Conservation (phyloP, 2,329 filamentous ascomycete genomes). For the Apiospora malaysiana region DNA sequence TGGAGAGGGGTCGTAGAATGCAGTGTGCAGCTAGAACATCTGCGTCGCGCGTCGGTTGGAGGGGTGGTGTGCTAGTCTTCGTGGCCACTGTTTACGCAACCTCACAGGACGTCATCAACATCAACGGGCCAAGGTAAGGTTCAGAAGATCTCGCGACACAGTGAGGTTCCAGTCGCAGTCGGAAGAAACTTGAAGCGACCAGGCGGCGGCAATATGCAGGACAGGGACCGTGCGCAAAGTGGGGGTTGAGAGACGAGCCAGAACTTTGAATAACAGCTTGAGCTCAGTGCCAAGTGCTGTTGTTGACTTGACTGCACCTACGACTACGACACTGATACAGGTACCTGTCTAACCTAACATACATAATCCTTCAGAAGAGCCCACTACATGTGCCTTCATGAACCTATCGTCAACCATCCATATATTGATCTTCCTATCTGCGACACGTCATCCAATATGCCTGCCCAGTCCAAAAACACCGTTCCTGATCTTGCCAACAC, state of each 20-base stretch:
- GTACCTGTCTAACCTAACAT: too few species aligned
- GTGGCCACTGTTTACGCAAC: constrained; percentile 15
- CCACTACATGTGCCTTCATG: too few species aligned
- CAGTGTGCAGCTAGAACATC: constrained; percentile 12
- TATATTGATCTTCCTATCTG: neutral
- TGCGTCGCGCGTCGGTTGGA: constrained; percentile 4
- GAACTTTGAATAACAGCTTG: neutral
- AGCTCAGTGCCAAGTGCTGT: too few species aligned
- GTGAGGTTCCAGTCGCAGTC: constrained; percentile 21
- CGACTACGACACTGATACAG: too few species aligned
- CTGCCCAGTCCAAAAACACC: neutral
- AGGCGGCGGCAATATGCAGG: constrained; percentile 22
- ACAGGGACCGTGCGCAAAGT: constrained; percentile 2
- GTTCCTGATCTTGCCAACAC: neutral
- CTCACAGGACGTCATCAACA: constrained; percentile 7
- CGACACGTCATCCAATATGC: neutral
- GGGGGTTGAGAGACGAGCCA: neutral
- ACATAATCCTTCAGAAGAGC: too few species aligned
- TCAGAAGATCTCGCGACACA: neutral
- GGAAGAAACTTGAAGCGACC: constrained; percentile 29
- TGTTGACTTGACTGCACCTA: too few species aligned
- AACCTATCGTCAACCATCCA: neutral
- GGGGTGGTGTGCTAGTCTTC: neutral
- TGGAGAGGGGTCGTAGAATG: neutral
- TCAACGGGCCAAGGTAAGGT: constrained; percentile 1